These are phyloP conservation scores for Apiospora sp. DNA, from an alignment of 2,329 filamentous ascomycete species.

Conservation along the genomic window DNA sequence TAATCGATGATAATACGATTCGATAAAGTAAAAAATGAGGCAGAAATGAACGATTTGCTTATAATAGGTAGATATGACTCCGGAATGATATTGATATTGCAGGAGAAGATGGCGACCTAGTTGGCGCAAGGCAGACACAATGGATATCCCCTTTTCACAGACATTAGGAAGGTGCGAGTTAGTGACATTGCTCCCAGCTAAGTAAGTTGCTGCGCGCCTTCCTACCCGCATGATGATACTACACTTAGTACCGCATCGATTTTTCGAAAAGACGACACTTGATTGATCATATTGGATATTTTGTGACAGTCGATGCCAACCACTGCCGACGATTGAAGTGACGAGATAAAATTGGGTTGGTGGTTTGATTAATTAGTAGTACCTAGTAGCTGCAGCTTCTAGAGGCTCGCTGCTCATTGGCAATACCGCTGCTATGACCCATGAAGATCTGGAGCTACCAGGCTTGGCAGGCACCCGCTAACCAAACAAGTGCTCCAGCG, in stretches of 20 bases:
- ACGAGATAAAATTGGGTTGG: not conserved
- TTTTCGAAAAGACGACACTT: not conserved
- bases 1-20: no score
- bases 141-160: not conserved
- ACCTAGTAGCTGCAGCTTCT: not conserved
- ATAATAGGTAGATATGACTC: not conserved
- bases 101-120: not conserved
- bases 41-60: not conserved
- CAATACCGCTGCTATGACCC: not conserved
- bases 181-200: not conserved
- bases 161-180: not conserved
- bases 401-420: not conserved
- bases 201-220: not conserved
- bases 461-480: slow-evolving; percentile 11
- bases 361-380: not conserved
- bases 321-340: not conserved
- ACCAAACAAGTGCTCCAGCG: slow-evolving; percentile 6
- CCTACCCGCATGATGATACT: not conserved
- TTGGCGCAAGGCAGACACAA: not conserved
- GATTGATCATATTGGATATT: not conserved
- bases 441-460: slow-evolving; percentile 5
- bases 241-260: not conserved
- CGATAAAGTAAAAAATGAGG: not conserved
- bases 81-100: not conserved
- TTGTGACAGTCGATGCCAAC: not conserved